Evolutionary conservation across 257 asterid genomes (phyloP).

Genomic region (Salvia miltiorrhiza): DNA sequence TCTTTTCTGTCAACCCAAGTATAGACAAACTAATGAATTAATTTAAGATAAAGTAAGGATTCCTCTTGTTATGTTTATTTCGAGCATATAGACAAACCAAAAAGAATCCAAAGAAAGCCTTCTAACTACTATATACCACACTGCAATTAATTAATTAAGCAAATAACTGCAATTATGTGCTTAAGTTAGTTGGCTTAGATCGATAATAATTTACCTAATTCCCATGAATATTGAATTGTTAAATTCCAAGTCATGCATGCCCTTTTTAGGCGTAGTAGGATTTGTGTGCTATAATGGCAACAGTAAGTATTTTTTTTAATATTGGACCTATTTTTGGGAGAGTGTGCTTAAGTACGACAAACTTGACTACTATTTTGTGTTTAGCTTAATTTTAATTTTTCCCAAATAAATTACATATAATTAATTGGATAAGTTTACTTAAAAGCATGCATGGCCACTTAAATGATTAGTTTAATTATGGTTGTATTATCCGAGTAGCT

Average conservation of each 20-base stretch:
- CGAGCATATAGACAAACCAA: conserved; percentile 22
- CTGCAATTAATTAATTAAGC: background rate
- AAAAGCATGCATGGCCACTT: background rate
- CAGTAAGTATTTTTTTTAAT: conserved; percentile 15
- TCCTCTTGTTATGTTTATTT: conserved; percentile 4
- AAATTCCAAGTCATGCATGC: background rate
- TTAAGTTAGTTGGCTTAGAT: conserved; percentile 32
- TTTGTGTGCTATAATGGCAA: conserved; percentile 31
- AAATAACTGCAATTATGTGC: conserved; percentile 13
- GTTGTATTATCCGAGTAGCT: no score
- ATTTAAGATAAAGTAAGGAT: background rate
- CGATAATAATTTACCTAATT: conserved; percentile 32
- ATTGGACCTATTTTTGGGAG: conserved; percentile 29
- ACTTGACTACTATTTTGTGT: conserved; percentile 38
- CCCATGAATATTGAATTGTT: conserved; percentile 14
- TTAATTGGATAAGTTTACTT: background rate
- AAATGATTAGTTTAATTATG: conserved; percentile 17
- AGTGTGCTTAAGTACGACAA: conserved; percentile 43
- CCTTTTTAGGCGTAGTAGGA: conserved; percentile 24
- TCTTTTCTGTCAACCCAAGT: conserved; percentile 15
- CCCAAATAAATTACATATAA: background rate
- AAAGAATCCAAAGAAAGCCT: conserved; percentile 46
- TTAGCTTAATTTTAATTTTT: conserved; percentile 16
- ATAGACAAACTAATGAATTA: conserved; percentile 16
- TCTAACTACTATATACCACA: conserved; percentile 18